Evolutionary conservation across 805 yeast genomes (phyloP).

Genomic region (Ascoidea asiatica): DNA sequence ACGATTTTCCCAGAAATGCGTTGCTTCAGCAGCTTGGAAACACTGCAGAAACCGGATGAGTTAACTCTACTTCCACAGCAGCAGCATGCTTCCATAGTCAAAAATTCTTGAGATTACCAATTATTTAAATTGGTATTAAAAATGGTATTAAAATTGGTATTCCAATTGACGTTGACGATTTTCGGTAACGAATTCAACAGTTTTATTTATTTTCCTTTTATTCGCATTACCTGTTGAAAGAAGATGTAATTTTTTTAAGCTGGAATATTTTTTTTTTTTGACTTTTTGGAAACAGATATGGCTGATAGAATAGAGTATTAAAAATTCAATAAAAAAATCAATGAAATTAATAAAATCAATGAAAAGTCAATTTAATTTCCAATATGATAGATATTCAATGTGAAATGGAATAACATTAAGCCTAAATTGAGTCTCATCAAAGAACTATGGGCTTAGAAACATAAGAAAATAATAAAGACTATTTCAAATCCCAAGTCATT

Average conservation of each 20-base stretch:
- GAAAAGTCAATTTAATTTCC: background rate
- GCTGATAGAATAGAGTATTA: slow-evolving; percentile 50
- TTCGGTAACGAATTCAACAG: too few relatives aligned
- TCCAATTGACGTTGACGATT: too few relatives aligned
- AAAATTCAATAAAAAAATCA: slow-evolving; percentile 37
- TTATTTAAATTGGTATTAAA: too few relatives aligned
- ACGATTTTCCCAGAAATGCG: too few relatives aligned
- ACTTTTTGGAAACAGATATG: slow-evolving; percentile 37
- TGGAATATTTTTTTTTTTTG: background rate
- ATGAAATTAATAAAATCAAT: background rate
- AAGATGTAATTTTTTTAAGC: background rate
- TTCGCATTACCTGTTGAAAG: background rate
- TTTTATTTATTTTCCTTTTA: too few relatives aligned
- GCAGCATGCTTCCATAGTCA: too few relatives aligned
- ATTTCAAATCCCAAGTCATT: slow-evolving; percentile 10
- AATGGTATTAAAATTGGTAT: too few relatives aligned
- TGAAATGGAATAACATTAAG: slow-evolving; percentile 5
- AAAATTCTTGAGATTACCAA: too few relatives aligned
- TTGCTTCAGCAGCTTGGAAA: too few relatives aligned
- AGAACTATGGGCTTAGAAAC: slow-evolving; percentile 13
- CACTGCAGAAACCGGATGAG: background rate
- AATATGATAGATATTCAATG: background rate
- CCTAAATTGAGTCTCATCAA: slow-evolving; percentile 1
- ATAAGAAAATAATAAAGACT: slow-evolving; percentile 13
- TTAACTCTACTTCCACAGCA: too few relatives aligned